Percentiles rank a stretch among this genome's conserved stretches.
Evolutionary conservation across 2,329 filamentous ascomycete genomes (phyloP).

Genomic region (Fragosphaeria purpurea): DNA sequence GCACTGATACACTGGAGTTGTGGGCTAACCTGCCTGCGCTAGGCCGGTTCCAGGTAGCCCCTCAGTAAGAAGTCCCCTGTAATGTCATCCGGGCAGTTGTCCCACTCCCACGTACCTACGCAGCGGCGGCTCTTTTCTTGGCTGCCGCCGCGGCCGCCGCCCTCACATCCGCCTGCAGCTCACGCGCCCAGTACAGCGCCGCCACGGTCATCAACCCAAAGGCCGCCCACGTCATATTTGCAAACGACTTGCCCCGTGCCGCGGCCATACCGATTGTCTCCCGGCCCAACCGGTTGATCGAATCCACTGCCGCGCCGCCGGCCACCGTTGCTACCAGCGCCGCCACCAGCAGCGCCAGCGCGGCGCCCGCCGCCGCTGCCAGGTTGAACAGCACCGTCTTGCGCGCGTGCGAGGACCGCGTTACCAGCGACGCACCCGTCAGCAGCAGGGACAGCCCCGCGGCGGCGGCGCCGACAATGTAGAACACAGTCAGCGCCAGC

Average conservation of each 20-base stretch:
- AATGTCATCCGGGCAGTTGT: too few relatives aligned
- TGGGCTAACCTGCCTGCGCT: too few relatives aligned
- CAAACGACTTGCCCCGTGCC: conserved; percentile 32
- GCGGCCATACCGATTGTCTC: conserved; percentile 36
- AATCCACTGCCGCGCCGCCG: conserved; percentile 7
- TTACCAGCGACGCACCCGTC: conserved; percentile 23
- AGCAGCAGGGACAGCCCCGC: conserved; percentile 36
- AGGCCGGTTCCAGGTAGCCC: too few relatives aligned
- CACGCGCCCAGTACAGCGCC: conserved; percentile 30
- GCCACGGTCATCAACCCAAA: conserved; percentile 33
- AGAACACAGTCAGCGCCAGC: conserved; percentile 38
- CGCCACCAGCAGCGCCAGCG: conserved; percentile 13
- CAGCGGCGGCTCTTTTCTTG: conserved; percentile 5
- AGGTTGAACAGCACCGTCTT: conserved; percentile 26
- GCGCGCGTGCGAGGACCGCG: conserved; percentile 8
- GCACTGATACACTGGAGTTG: too few relatives aligned
- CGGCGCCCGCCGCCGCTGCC: conserved; percentile 25
- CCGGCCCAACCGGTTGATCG: conserved; percentile 20
- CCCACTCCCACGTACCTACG: too few relatives aligned
- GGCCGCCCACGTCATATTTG: conserved; percentile 36
- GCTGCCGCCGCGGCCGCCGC: conserved; percentile 11
- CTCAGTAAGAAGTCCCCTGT: too few relatives aligned
- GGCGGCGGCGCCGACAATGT: conserved; percentile 32
- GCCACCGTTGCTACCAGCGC: conserved; percentile 9
- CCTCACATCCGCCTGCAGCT: conserved; percentile 22